Evolutionary conservation across 331 rosid genomes (phyloP).

Genomic region (Phaseolus coccineus): DNA sequence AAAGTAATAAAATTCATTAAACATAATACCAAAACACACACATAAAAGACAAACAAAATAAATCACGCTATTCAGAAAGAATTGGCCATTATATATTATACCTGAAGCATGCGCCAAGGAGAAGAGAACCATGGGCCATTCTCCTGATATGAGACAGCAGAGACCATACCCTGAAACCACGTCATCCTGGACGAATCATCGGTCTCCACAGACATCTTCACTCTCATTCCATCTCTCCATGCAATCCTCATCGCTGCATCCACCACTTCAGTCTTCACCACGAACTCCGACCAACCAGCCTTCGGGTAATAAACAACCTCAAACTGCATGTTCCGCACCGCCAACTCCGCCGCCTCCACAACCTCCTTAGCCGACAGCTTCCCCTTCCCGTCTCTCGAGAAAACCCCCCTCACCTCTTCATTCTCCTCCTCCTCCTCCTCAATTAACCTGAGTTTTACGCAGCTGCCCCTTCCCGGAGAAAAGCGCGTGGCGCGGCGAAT

Average conservation of each 20-base stretch:
- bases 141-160: conserved; percentile 27
- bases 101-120: conserved; percentile 90
- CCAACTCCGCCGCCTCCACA: conserved; percentile 64
- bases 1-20: not conserved
- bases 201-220: conserved; percentile 68
- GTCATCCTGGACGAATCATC: conserved; percentile 68
- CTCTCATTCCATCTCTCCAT: conserved; percentile 67
- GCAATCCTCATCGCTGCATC: conserved; percentile 49
- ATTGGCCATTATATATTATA: conserved; percentile 33
- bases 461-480: conserved; percentile 1
- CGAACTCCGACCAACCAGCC: conserved; percentile 69
- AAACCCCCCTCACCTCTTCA: conserved; percentile 40
- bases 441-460: conserved; percentile 4
- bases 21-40: too few species aligned
- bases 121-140: conserved; percentile 58
- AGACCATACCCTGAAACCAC: conserved; percentile 71
- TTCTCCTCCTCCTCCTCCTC: conserved; percentile 39
- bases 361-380: conserved; percentile 51
- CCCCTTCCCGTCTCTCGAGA: conserved; percentile 57
- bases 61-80: too few species aligned
- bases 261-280: conserved; percentile 68
- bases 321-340: conserved; percentile 59
- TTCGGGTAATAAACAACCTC: conserved; percentile 79
- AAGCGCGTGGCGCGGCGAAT: conserved; percentile 60
- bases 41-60: too few species aligned